These are phyloP conservation scores for Auricularia auricula-judae DNA, from an alignment of 768 basidiomycete species.

Conservation along the genomic window DNA sequence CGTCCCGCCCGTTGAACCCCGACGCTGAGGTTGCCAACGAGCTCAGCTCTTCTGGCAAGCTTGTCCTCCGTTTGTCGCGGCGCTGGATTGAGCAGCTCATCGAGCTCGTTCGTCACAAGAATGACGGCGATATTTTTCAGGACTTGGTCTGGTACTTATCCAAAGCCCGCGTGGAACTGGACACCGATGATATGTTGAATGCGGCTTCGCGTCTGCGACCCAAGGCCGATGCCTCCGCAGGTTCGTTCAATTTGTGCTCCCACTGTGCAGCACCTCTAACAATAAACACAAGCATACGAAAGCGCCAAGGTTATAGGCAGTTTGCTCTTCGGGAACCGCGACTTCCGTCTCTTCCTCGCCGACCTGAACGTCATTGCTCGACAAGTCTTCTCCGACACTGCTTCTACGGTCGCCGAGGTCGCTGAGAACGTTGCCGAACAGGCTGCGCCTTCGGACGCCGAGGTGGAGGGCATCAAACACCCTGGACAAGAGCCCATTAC, in stretches of 20 bases:
- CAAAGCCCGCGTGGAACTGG: not conserved
- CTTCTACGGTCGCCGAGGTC: not conserved
- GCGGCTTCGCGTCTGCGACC: not conserved
- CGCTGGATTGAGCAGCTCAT: not conserved
- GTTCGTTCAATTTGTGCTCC: not conserved
- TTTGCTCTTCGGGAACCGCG: not conserved
- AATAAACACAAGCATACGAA: not conserved
- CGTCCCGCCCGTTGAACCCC: not conserved
- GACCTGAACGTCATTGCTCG: not conserved
- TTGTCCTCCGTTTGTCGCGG: not conserved
- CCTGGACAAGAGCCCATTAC: not conserved
- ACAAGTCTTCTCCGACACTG: not conserved
- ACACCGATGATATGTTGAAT: not conserved
- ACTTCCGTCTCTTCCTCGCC: slow-evolving; percentile 1
- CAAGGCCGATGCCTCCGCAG: not conserved
- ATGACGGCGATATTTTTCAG: not conserved
- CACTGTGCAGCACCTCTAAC: not conserved
- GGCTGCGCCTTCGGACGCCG: not conserved
- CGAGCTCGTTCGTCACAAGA: not conserved
- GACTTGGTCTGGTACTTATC: not conserved
- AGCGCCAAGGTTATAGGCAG: not conserved
- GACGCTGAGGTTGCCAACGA: not conserved
- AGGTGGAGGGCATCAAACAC: not conserved
- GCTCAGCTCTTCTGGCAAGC: not conserved
- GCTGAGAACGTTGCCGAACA: not conserved